Percentiles rank a stretch among this genome's conserved stretches.
Evolutionary conservation across 306 rosid genomes (phyloP).

Genomic region (Quercus aquifolioides): DNA sequence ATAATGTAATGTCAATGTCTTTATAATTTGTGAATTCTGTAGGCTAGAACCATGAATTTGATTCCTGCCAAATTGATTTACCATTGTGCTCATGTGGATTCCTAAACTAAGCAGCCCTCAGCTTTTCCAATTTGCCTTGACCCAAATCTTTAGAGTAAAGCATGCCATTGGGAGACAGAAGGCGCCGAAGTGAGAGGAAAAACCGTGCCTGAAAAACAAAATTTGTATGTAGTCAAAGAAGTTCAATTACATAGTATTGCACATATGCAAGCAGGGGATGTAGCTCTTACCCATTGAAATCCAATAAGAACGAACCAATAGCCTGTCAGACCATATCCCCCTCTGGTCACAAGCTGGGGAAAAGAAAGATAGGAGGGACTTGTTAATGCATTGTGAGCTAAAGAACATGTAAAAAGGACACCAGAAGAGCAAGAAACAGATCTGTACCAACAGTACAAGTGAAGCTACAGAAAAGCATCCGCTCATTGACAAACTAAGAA

Average conservation of each 20-base stretch:
- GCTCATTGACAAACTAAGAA: conserved; percentile 69
- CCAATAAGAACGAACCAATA: conserved; percentile 70
- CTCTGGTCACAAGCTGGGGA: conserved; percentile 56
- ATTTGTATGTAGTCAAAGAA: conserved; percentile 2
- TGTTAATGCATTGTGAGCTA: conserved; percentile 11
- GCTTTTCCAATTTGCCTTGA: conserved; percentile 26
- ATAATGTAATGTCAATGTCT: background rate
- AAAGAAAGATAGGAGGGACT: conserved; percentile 2
- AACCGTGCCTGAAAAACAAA: conserved; percentile 23
- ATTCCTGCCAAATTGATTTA: background rate
- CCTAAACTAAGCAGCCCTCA: conserved; percentile 16
- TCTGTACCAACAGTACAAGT: conserved; percentile 50
- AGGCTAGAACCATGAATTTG: background rate
- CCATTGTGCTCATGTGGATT: background rate
- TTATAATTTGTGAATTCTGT: background rate
- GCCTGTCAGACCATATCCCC: conserved; percentile 65
- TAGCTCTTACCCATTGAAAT: conserved; percentile 83
- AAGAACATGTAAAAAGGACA: conserved; percentile 4
- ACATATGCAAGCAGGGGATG: conserved; percentile 15
- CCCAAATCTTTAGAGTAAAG: conserved; percentile 43
- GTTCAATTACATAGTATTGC: too few relatives aligned
- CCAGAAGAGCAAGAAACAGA: conserved; percentile 17
- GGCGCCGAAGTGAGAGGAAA: conserved; percentile 53
- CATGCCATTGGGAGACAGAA: conserved; percentile 57
- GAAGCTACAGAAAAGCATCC: conserved; percentile 71